Percentiles rank a stretch among this genome's conserved stretches.
Evolutionary conservation across 164 flowering plant genomes (phyloP).

Genomic region (Taxillus chinensis): DNA sequence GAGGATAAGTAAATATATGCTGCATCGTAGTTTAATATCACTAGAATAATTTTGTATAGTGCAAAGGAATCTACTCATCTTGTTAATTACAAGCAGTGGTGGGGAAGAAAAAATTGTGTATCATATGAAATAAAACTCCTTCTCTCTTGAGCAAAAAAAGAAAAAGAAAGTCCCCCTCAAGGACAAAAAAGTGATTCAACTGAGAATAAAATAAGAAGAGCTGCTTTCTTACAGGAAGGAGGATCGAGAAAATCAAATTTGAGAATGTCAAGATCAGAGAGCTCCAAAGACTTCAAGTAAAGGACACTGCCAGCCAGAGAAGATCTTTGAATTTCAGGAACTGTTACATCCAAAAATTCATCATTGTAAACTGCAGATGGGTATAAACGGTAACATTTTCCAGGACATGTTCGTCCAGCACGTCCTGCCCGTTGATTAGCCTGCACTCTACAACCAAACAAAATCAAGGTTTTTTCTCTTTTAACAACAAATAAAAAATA

Average conservation of each 20-base stretch:
- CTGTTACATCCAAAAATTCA: conserved; percentile 70
- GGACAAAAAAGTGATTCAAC: too few relatives aligned
- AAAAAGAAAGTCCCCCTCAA: too few relatives aligned
- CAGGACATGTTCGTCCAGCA: conserved; percentile 96
- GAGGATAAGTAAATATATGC: background rate
- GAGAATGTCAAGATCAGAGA: conserved; percentile 81
- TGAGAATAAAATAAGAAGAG: background rate
- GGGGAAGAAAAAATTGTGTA: too few relatives aligned
- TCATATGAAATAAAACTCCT: too few relatives aligned
- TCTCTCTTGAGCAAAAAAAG: too few relatives aligned
- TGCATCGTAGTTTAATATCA: too few relatives aligned
- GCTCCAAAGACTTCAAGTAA: conserved; percentile 86
- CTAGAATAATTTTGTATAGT: too few relatives aligned
- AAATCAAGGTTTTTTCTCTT: background rate
- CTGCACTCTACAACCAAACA: conserved; percentile 59
- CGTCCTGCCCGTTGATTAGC: conserved; percentile 96
- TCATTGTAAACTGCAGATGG: conserved; percentile 63
- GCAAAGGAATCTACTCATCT: too few relatives aligned
- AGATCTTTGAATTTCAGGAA: conserved; percentile 91
- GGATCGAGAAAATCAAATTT: conserved; percentile 94
- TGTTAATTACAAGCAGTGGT: too few relatives aligned
- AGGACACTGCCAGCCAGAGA: conserved; percentile 96
- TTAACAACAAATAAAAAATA: background rate
- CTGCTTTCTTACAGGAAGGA: conserved; percentile 61
- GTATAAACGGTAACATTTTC: conserved; percentile 92